Evolutionary conservation across 139 green algal genomes (phyloP).

Genomic region (Picochlorum costavermella): DNA sequence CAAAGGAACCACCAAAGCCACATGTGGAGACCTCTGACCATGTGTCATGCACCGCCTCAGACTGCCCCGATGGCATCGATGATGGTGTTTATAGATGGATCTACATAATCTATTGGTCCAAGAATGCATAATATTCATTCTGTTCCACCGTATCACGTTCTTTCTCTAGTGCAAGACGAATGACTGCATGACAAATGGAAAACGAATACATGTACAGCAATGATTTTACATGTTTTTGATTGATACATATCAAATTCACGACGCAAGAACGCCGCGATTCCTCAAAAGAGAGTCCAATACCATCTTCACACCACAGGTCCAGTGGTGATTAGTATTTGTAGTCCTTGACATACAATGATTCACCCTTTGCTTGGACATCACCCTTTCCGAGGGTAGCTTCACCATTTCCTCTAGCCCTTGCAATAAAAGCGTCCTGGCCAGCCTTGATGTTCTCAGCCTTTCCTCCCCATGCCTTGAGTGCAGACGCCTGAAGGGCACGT

Average conservation of each 20-base stretch:
- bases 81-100: too few relatives aligned
- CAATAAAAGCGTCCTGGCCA: conserved; percentile 47
- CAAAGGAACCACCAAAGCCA: background rate
- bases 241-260: too few relatives aligned
- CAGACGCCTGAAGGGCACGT: conserved; percentile 57
- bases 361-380: conserved; percentile 27
- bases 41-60: background rate
- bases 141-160: too few relatives aligned
- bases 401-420: conserved; percentile 55
- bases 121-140: too few relatives aligned
- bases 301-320: background rate
- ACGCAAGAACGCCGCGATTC: too few relatives aligned
- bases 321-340: conserved; percentile 35
- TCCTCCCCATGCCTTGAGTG: conserved; percentile 65
- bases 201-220: too few relatives aligned
- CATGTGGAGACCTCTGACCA: background rate
- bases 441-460: conserved; percentile 52
- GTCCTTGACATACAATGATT: conserved; percentile 37
- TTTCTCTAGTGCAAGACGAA: too few relatives aligned
- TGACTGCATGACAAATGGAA: too few relatives aligned
- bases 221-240: too few relatives aligned
- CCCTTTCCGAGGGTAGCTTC: conserved; percentile 50
- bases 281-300: too few relatives aligned
- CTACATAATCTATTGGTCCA: too few relatives aligned
- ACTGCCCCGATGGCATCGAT: too few relatives aligned